Evolutionary conservation across 208 protist genomes (phyloP).

Genomic region (Leishmania major): DNA sequence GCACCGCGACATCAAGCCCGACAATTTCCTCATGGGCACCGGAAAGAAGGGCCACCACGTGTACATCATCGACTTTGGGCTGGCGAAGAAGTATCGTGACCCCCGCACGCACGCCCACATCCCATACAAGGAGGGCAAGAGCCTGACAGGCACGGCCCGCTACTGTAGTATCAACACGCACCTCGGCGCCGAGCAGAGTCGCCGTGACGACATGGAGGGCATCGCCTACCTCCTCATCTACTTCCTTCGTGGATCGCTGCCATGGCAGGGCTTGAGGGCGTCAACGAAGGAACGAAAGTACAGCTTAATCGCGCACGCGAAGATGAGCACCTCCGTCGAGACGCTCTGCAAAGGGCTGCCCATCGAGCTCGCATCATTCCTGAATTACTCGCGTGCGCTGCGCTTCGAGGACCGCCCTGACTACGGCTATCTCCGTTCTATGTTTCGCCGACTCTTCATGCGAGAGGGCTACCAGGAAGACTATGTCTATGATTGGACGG

Average conservation of each 20-base stretch:
- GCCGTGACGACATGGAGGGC: slow-evolving; percentile 98
- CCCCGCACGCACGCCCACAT: slow-evolving; percentile 98
- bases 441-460: slow-evolving; percentile 98
- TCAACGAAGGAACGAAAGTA: slow-evolving; percentile 99
- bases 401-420: slow-evolving; percentile 99
- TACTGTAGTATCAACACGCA: slow-evolving; percentile 99
- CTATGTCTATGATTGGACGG: slow-evolving; percentile 98
- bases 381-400: slow-evolving; percentile 97
- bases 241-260: slow-evolving; percentile 97
- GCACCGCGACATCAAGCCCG: slow-evolving; percentile 96
- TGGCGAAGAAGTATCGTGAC: slow-evolving; percentile 99
- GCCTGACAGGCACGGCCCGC: slow-evolving; percentile 99
- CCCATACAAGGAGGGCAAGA: slow-evolving; percentile 99
- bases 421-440: slow-evolving; percentile 97
- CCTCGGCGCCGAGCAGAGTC: slow-evolving; percentile 97
- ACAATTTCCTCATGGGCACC: slow-evolving; percentile 95
- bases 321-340: slow-evolving; percentile 96
- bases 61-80: slow-evolving; percentile 99
- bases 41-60: slow-evolving; percentile 91
- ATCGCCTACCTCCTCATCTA: slow-evolving; percentile 99
- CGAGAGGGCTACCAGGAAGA: slow-evolving; percentile 97
- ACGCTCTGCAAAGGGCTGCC: slow-evolving; percentile 94
- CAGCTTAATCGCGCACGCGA: slow-evolving; percentile 97
- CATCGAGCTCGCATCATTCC: slow-evolving; percentile 96
- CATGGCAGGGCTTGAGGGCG: slow-evolving; percentile 98